Evolutionary conservation across 768 basidiomycete species (phyloP), one percentile per base, ranked within the genome.

Genomic region (Hortiboletus campestris): DNA sequence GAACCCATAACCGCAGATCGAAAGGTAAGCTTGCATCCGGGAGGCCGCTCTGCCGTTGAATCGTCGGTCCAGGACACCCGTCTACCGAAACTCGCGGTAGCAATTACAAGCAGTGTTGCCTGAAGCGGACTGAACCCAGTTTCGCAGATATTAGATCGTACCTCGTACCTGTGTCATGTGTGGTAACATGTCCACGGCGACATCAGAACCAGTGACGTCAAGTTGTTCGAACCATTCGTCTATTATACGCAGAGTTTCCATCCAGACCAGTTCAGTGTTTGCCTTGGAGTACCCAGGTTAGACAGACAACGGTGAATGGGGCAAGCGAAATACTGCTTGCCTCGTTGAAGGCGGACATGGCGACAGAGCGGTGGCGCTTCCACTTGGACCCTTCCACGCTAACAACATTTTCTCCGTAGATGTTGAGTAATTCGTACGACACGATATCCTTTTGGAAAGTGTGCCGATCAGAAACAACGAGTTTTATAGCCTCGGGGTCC

Each of bases 291-390:
- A 36, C 8, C 2, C 31, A 35, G 0, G 28, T 62, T 22, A 54
- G 46, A 44, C 29, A n/a, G 25, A 52, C 6, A 9, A 22, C 0
- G 31, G 1, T 10, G 29, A 20, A 46, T 17, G 16, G 25, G 14
- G 16, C 10, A 16, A n/a, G 25, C 34, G 17, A 39, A 19, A 25
- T 12, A 31, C 16, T 16, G 45, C 64, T 46, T 51, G 70, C 80
- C 67, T 82, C 81, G 44, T 74, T 80, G 64, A 82, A 82, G 1
- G 81, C 81, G 11, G 78, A 74, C 50, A 77, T 80, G 20, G 78
- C 68, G 1, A 79, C 69, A 11, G 62, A 65, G 41, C 78, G 71
- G 57, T 81, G 80, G 2, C 78, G 70, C 47, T 76, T 76, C 80
- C 80, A 82, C n/a, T 77, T 73, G 0, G 72, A 49, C 7, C 74